Percentiles rank a stretch among this genome's conserved stretches.
Conservation (phyloP, 2,329 filamentous ascomycete species). For the Alternaria dauci region DNA sequence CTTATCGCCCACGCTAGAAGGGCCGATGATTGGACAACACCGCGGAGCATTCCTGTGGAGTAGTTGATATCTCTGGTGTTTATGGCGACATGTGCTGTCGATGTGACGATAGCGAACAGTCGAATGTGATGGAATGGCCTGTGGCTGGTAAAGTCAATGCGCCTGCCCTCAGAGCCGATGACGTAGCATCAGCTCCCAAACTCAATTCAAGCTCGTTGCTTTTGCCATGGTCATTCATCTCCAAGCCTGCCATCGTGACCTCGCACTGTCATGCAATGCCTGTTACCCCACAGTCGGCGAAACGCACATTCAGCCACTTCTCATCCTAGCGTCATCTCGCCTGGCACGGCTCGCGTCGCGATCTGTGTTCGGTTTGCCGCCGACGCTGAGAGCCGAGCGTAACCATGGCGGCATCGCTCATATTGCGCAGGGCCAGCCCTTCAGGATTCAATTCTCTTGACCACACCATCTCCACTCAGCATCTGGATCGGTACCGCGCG, state of each 20-base stretch:
- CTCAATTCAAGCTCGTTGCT: neutral
- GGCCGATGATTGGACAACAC: conserved; percentile 20
- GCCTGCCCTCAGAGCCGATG: neutral
- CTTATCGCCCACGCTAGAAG: conserved; percentile 7
- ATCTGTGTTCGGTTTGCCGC: conserved; percentile 12
- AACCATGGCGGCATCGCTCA: conserved; percentile 24
- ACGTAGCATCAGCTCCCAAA: neutral
- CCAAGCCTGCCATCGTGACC: conserved; percentile 16
- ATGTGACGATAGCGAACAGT: neutral
- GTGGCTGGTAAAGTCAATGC: neutral
- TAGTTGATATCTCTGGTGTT: neutral
- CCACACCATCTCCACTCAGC: conserved; percentile 18
- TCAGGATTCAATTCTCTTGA: conserved; percentile 16
- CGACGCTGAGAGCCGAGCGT: conserved; percentile 27
- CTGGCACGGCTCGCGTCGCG: conserved; percentile 9
- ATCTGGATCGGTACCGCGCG: conserved; percentile 8
- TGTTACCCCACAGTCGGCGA: conserved; percentile 24
- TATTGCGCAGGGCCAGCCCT: conserved; percentile 11
- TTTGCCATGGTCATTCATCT: neutral
- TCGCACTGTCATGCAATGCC: conserved; percentile 3
- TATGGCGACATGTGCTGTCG: neutral
- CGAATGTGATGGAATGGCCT: neutral
- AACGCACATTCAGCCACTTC: neutral
- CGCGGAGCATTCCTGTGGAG: conserved; percentile 1
- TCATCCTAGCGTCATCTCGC: neutral